phyloP scores from a whole-genome alignment of 495 filamentous ascomycete species.

The Pseudomonodictys pantanalensis region DNA sequence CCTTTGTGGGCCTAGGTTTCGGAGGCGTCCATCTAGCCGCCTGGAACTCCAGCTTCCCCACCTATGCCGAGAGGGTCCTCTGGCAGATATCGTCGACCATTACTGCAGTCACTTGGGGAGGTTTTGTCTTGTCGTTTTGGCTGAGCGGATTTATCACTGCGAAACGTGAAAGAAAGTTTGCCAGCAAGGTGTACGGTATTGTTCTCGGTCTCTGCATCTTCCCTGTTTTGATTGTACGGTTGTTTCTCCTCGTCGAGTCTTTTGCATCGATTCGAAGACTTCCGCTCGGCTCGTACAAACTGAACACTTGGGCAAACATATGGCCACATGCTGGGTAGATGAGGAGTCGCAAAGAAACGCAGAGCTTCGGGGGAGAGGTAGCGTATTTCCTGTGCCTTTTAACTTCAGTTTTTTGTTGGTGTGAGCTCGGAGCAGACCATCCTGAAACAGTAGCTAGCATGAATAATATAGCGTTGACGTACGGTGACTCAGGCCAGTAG shows the following conservation, averaged over 20 bases:
- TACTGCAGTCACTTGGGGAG: not conserved
- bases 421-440: too few relatives aligned
- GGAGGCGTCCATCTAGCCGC: conserved; percentile 11
- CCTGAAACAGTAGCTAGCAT: too few relatives aligned
- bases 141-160: not conserved
- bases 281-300: not conserved
- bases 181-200: not conserved
- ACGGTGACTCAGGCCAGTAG: too few relatives aligned
- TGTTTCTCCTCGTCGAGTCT: conserved; percentile 2
- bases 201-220: conserved; percentile 1
- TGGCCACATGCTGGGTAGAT: conserved; percentile 8
- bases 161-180: not conserved
- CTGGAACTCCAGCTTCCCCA: conserved; percentile 6
- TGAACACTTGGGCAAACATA: conserved; percentile 6
- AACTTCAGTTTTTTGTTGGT: too few relatives aligned
- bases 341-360: too few relatives aligned
- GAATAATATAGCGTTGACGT: too few relatives aligned
- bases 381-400: too few relatives aligned
- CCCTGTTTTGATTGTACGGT: not conserved
- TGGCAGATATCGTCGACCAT: conserved; percentile 3
- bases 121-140: conserved; percentile 5
- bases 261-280: conserved; percentile 7
- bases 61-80: conserved; percentile 1
- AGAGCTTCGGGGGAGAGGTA: too few relatives aligned
- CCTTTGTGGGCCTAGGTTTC: conserved; percentile 1